A percentile compares a stretch with the other conserved stretches of the same genome.
phyloP scores from a whole-genome alignment of 345 rosid species.

The Gynandropsis gynandra region DNA sequence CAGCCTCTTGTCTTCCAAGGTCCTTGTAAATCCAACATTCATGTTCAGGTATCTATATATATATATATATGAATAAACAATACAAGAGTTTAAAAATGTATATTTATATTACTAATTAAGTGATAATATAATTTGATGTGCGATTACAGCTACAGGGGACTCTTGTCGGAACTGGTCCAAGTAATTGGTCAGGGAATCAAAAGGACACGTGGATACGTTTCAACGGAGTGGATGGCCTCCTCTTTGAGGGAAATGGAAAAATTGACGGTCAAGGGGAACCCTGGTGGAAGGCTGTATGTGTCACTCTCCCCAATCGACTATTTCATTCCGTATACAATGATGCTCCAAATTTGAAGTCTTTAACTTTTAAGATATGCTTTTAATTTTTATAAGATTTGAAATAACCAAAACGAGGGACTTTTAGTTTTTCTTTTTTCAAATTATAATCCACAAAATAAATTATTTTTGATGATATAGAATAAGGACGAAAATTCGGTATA shows the following conservation, averaged over 20 bases:
- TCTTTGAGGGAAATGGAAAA: neutral
- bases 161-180: neutral
- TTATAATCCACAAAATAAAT: too few species aligned
- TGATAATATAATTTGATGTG: neutral
- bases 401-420: too few species aligned
- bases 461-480: too few species aligned
- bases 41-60: slow-evolving; percentile 2
- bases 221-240: neutral
- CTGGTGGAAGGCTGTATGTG: slow-evolving; percentile 2
- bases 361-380: too few species aligned
- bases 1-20: slow-evolving; percentile 10
- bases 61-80: neutral
- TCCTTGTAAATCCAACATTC: slow-evolving; percentile 8
- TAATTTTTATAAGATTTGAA: too few species aligned
- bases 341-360: too few species aligned
- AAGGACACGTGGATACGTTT: slow-evolving; percentile 6
- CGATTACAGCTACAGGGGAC: neutral
- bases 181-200: neutral
- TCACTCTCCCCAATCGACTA: neutral
- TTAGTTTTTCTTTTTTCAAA: neutral
- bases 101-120: neutral
- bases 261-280: slow-evolving; percentile 12
- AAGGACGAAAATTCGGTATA: too few species aligned
- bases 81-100: neutral
- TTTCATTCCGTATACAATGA: too few species aligned